Conservation (phyloP, 2,329 filamentous ascomycete genomes). For the Phialemoniopsis sp. region DNA sequence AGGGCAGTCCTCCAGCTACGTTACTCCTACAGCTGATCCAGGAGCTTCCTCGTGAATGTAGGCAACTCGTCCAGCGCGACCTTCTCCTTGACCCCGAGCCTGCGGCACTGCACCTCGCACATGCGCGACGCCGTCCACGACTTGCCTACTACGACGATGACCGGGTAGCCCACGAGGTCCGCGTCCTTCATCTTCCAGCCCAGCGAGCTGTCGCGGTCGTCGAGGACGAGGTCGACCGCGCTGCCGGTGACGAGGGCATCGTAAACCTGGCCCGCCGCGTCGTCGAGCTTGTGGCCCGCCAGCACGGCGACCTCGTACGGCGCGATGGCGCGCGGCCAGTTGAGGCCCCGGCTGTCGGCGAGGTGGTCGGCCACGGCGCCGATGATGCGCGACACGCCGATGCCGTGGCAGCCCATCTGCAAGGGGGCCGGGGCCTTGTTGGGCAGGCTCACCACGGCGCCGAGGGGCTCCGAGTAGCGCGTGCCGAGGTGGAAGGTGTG, state of each 20-base stretch:
- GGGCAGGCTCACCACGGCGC: constrained; percentile 53
- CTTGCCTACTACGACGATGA: constrained; percentile 75
- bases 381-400: constrained; percentile 87
- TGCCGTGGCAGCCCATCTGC: constrained; percentile 96
- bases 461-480: constrained; percentile 75
- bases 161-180: constrained; percentile 82
- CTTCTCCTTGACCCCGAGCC: constrained; percentile 56
- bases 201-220: constrained; percentile 62
- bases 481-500: constrained; percentile 95
- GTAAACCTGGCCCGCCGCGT: constrained; percentile 56
- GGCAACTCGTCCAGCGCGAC: constrained; percentile 48
- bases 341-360: constrained; percentile 68
- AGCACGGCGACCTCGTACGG: constrained; percentile 77
- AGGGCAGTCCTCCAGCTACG: neutral
- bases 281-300: constrained; percentile 36
- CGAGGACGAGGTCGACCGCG: constrained; percentile 63
- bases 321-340: constrained; percentile 84
- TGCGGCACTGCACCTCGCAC: constrained; percentile 79
- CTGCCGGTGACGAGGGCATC: constrained; percentile 43
- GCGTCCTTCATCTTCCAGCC: constrained; percentile 89
- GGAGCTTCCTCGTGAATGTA: constrained; percentile 37
- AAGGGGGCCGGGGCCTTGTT: constrained; percentile 44
- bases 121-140: constrained; percentile 53
- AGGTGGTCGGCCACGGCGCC: constrained; percentile 78
- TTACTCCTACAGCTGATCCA: constrained; percentile 41